Evolutionary conservation across 1,284 basidiomycete species (phyloP), one percentile per base, ranked within the genome.

Genomic region (Wallemia hederae): DNA sequence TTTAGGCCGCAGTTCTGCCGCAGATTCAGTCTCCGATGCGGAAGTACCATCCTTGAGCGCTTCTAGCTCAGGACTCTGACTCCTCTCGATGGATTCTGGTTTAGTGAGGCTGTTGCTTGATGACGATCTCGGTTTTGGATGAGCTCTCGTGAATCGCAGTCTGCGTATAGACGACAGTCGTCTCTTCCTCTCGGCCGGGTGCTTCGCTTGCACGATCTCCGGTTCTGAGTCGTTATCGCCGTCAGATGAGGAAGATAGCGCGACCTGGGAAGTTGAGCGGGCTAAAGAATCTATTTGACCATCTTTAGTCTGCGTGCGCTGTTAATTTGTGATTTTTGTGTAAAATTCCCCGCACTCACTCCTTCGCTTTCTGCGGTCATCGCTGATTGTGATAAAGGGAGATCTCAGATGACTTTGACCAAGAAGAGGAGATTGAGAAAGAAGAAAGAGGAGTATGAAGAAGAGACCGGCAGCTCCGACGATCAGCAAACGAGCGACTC

Each of bases 301-400:
- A 17, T 58, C 24, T 57, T 55, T 55, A 25, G 17, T 24, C 28
- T 11, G 59, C 33, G 17, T 11, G 59, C 33, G 17, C 29, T 19
- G 58, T 28, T 1, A 56, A 62, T 34, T 59, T 60, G 1, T 39
- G 24, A 25, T 49, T 49, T 49, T 49, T 49, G 29, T 31, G 7
- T 31, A 17, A 31, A 31, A 31, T 31, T 31, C 7, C 7, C 29
- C 29, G n/a, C 29, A 31, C 29, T 31, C 29, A 31, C 29, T 31
- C 29, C 29, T 31, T 31, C 29, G 17, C 7, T 31, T 7, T 31
- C 29, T 7, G 7, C 29, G 29, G 7, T 31, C 7, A 31, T 31
- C 64, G 61, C 55, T 25, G 34, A n/a, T 61, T 61, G 17, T 60
- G 61, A 57, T 61, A 62, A n/a, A 63, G 61, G 25, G 63, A 62